phyloP scores from a whole-genome alignment of 805 yeast genomes.

The Yarrowia keelungensis region DNA sequence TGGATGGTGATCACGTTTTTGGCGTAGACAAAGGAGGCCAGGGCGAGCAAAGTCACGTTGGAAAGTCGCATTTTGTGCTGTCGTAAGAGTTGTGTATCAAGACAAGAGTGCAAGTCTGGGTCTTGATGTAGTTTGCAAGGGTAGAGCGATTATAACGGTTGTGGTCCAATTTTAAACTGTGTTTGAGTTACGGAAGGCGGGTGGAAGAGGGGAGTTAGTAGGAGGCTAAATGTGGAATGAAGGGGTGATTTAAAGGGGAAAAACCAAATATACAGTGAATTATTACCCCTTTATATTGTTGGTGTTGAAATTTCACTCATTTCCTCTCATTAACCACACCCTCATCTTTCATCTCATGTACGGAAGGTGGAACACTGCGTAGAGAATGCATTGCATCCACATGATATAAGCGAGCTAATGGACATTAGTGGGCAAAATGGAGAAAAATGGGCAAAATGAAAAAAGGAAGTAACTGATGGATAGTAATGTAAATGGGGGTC shows the following conservation, averaged over 20 bases:
- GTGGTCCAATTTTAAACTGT: constrained; percentile 29
- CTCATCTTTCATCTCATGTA: not conserved
- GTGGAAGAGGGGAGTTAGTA: no score
- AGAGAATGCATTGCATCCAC: constrained; percentile 17
- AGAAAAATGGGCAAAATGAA: no score
- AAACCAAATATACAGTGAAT: no score
- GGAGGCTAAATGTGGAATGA: not conserved
- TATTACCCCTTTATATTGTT: no score
- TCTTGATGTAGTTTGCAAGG: no score
- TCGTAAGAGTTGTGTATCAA: not conserved
- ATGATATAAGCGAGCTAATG: constrained; percentile 27
- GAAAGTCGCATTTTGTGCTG: constrained; percentile 10
- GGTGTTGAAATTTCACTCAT: no score
- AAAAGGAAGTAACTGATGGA: no score
- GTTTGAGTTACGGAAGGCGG: not conserved
- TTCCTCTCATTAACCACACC: no score
- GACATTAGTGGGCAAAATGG: no score
- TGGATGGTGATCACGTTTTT: constrained; percentile 18
- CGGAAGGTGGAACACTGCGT: constrained; percentile 4
- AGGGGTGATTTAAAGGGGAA: not conserved
- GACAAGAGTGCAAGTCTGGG: no score
- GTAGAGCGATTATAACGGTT: constrained; percentile 8
- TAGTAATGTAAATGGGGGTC: not conserved
- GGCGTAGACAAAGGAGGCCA: constrained; percentile 27
- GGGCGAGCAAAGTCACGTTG: constrained; percentile 4